phyloP scores from a whole-genome alignment of 352 stramenopile species.

The Globisporangium spiculum region DNA sequence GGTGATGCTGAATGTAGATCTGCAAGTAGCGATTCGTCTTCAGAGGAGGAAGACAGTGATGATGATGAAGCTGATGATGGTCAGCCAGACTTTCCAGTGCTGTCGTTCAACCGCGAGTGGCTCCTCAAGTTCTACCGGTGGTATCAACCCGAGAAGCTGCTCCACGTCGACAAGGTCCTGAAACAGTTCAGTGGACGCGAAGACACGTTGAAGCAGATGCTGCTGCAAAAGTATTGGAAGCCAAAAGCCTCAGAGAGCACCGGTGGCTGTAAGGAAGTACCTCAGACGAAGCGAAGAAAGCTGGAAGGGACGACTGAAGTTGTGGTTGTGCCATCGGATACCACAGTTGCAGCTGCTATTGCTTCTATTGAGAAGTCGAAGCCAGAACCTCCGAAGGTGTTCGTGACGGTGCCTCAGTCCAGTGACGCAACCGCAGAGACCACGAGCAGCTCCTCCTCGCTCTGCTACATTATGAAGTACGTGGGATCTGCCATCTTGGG shows the following conservation, averaged over 20 bases:
- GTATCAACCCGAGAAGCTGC: constrained; percentile 51
- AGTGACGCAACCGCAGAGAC: not conserved
- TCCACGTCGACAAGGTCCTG: constrained; percentile 46
- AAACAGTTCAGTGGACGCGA: constrained; percentile 61
- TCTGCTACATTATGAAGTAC: constrained; percentile 42
- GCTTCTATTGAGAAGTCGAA: not conserved
- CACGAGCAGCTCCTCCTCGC: not conserved
- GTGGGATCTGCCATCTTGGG: not conserved
- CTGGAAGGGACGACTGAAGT: constrained; percentile 21
- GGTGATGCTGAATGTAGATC: not conserved
- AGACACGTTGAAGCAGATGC: constrained; percentile 59
- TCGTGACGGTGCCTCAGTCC: constrained; percentile 2
- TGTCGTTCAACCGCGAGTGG: constrained; percentile 42
- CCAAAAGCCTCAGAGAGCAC: not conserved
- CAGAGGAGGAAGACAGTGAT: constrained; percentile 15
- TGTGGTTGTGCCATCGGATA: constrained; percentile 11
- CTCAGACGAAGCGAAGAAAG: constrained; percentile 16
- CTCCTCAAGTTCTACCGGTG: constrained; percentile 50
- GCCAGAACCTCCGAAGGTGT: constrained; percentile 2
- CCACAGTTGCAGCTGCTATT: not conserved
- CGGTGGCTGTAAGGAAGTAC: not conserved
- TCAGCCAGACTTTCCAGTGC: constrained; percentile 19
- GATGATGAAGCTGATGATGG: not conserved
- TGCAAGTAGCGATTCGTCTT: constrained; percentile 14
- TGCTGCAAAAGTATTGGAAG: constrained; percentile 49